phyloP scores from a whole-genome alignment of 805 yeast genomes.

The Wickerhamia fluorescens region DNA sequence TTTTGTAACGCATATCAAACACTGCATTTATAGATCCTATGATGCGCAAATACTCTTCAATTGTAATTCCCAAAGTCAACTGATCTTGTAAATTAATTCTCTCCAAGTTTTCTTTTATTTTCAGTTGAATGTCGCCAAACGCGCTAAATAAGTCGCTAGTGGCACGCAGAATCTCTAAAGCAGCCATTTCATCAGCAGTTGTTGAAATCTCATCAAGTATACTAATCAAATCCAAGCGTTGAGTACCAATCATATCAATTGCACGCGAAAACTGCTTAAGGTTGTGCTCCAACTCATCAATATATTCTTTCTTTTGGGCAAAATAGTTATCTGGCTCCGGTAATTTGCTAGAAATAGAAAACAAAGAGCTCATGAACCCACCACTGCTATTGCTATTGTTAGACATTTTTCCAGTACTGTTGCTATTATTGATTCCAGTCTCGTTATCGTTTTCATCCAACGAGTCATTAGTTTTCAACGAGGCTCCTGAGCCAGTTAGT shows the following conservation, averaged over 20 bases:
- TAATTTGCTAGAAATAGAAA: conserved; percentile 60
- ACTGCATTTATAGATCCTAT: conserved; percentile 69
- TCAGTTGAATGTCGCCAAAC: conserved; percentile 65
- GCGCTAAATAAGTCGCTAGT: conserved; percentile 58
- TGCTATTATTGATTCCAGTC: conserved; percentile 3
- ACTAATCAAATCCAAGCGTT: conserved; percentile 64
- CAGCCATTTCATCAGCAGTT: conserved; percentile 52
- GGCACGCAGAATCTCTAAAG: conserved; percentile 64
- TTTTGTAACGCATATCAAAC: conserved; percentile 65
- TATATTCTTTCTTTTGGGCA: conserved; percentile 55
- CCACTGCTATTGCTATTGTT: conserved; percentile 16
- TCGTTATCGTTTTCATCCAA: conserved; percentile 27
- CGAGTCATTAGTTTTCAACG: conserved; percentile 23
- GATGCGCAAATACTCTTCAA: conserved; percentile 80
- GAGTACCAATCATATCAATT: conserved; percentile 65
- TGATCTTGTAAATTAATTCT: conserved; percentile 80
- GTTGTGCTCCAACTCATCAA: conserved; percentile 68
- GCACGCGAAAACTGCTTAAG: conserved; percentile 62
- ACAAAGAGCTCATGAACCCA: conserved; percentile 65
- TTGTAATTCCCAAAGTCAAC: conserved; percentile 74
- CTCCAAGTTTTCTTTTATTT: conserved; percentile 66
- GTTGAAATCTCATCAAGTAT: conserved; percentile 63
- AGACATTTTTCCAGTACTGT: conserved; percentile 8
- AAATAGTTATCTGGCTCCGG: conserved; percentile 78
- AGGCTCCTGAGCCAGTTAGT: conserved; percentile 47